Evolutionary conservation across 2,329 filamentous ascomycete species (phyloP), one percentile per base, ranked within the genome.

Genomic region (Camptophora hylomeconis): DNA sequence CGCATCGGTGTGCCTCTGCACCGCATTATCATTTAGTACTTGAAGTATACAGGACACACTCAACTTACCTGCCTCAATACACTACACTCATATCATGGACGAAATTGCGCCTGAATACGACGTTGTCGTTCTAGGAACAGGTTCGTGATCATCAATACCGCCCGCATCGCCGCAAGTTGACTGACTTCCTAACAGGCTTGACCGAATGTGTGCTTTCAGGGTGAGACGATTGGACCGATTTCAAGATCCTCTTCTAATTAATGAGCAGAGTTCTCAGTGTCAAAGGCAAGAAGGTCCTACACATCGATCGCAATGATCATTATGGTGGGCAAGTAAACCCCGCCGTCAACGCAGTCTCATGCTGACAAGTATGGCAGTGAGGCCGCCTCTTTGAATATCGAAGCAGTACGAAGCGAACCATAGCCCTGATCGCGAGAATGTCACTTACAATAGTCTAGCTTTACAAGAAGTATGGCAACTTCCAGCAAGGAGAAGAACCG

Each of bases 151-250:
- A 51, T 49, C 49, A 47, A 51, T 41, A 44, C 32, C 45, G 34
- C 35, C 45, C 43, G 39, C 41, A 33, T 39, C 35, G 25, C 42
- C 49, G 52, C 39, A 57, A 50, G 37, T 45, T 42, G 40, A 41
- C 43, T 47, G 40, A 47, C 39, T 27, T 36, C 36, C 34, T 36
- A 24, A 23, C 50, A 92, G 87, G 89, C 54, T 63, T 98, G 71
- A 95, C 87, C 41, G 89, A 98, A 74, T 98, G 89, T 65, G 89
- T 98, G 54, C 80, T 98, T 47, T 94, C 87, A 55, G 89, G 87
- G 84, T 92, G 79, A 54, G 64, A 40, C 12, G 31, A 15, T 23
- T 34, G 12, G 8, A n/a, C 11, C 23, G 7, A 18, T 21, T 12
- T 25, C 17, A 12, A n/a, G 20, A 26, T 13, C 8, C 2, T 3